Evolutionary conservation across 2,329 filamentous ascomycete species (phyloP).

Genomic region (Talaromyces pinophilus): DNA sequence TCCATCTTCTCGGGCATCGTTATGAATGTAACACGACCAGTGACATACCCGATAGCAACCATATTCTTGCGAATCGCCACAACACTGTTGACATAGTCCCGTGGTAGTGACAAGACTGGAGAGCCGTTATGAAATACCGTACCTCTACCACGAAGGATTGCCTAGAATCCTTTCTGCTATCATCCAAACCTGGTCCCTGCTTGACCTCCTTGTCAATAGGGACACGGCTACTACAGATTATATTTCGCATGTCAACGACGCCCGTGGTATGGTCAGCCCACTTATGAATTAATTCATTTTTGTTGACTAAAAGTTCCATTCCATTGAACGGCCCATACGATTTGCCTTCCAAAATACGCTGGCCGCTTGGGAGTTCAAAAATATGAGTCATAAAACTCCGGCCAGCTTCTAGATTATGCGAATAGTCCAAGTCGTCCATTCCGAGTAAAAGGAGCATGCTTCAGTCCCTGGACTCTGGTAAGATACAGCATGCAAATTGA

Average conservation of each 20-base stretch:
- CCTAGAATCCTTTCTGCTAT: neutral
- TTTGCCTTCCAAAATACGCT: neutral
- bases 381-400: too few species aligned
- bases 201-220: neutral
- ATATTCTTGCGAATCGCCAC: neutral
- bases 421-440: too few species aligned
- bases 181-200: neutral
- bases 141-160: neutral
- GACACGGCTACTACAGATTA: neutral
- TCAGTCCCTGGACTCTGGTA: too few species aligned
- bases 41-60: neutral
- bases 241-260: neutral
- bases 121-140: neutral
- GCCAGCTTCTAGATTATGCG: too few species aligned
- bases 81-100: neutral
- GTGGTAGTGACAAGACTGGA: neutral
- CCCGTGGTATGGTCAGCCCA: neutral
- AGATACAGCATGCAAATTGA: too few species aligned
- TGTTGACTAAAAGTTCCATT: neutral
- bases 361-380: too few species aligned
- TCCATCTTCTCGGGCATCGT: neutral
- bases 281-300: neutral
- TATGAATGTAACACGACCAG: neutral
- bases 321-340: neutral
- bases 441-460: too few species aligned